Evolutionary conservation across 306 rosid genomes (phyloP), one percentile per base, ranked within the genome.

Genomic region (Morella rubra): DNA sequence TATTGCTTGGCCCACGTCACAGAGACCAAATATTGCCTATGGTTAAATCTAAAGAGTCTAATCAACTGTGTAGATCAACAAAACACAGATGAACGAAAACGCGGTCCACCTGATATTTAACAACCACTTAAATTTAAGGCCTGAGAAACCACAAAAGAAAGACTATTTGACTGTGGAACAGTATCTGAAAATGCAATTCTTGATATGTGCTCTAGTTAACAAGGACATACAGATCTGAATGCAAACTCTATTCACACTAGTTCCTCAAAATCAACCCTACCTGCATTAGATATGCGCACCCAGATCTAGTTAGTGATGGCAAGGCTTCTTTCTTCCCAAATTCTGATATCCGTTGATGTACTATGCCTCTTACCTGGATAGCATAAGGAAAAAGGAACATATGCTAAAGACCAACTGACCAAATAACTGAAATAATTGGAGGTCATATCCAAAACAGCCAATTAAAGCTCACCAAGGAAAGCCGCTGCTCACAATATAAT

Each of bases 221-320:
- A 64, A 37, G 22, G 20, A 64, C 20, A 16, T 1, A 64, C 1
- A 40, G 22, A 13, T 16, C n/a, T 4, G 47, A 7, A 45, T 15
- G 7, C 69, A 40, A 59, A 40, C 66, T 3, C 47, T 41, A 15
- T 6, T 40, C 6, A 1, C 44, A 37, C 8, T 18, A 37, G 69
- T 64, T 32, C 22, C 14, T 27, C 55, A 81, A 84, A 76, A 50
- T 49, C 55, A 67, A 76, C 47, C 44, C 13, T 85, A 95, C 99
- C 97, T 96, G 98, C 87, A 92, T 85, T 77, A 96, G 92, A 85
- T 96, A 92, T 58, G 97, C 97, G 86, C 99, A 96, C 59, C 99
- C 99, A 70, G 99, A 96, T 89, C 99, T 90, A 78, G 98, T 88
- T 88, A 96, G 81, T 19, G 97, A 92, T 73, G 99, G 96, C 88